phyloP scores from a whole-genome alignment of 2,329 filamentous ascomycete genomes.

The Orbilia javanica region DNA sequence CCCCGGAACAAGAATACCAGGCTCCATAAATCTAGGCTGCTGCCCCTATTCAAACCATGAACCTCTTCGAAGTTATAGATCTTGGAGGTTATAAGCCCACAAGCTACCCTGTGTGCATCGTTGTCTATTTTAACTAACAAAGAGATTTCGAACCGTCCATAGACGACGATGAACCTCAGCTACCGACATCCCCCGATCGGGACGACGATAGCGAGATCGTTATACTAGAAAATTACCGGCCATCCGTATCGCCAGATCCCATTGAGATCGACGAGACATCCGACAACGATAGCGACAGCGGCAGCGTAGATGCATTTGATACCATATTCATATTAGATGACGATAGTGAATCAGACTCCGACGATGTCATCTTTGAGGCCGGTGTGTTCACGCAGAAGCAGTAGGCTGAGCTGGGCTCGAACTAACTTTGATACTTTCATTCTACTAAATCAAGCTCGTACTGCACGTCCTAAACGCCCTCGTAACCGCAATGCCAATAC shows the following conservation, averaged over 20 bases:
- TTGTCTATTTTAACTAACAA: not conserved
- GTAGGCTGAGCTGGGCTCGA: not conserved
- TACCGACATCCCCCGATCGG: not conserved
- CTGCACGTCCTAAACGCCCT: conserved; percentile 4
- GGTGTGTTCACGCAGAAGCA: conserved; percentile 4
- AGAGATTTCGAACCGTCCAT: not conserved
- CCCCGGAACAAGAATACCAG: no score
- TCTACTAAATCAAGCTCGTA: not conserved
- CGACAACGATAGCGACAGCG: not conserved
- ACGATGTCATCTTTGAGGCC: conserved; percentile 44
- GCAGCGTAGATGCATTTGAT: conserved; percentile 24
- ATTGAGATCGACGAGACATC: conserved; percentile 3
- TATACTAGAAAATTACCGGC: not conserved
- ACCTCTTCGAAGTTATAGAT: conserved; percentile 48
- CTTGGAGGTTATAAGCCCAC: conserved; percentile 27
- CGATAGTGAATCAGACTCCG: conserved; percentile 23
- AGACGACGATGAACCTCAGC: conserved; percentile 22
- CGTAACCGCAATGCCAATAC: conserved; percentile 10
- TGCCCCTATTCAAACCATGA: conserved; percentile 11
- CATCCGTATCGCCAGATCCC: not conserved
- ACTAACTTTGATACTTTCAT: not conserved
- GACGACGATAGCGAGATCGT: not conserved
- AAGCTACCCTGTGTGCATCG: not conserved
- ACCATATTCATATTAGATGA: conserved; percentile 47
- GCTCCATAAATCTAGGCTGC: no score